Base-by-base conservation (phyloP, 768 basidiomycete species). In the Mrakia blollopis region DNA sequence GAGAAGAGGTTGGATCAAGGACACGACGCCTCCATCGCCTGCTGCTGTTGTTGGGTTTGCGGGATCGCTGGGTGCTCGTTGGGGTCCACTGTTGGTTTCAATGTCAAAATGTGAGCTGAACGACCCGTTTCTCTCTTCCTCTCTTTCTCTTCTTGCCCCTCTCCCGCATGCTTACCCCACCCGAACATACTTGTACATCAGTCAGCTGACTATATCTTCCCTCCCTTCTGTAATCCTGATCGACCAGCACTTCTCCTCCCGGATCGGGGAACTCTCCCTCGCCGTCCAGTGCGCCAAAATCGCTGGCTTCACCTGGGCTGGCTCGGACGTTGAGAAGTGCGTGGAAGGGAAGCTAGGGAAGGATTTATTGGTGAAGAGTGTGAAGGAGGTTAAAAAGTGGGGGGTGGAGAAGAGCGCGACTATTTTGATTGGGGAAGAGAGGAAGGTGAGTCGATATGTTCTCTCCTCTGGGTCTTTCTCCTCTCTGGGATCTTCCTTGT, bases 401-500 rank as follows among this genome's bases (percentile, higher is more conserved):
- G 75, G 75, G 3, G 30, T 76, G 25, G 75, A 76, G 41, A 76
- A 76, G 75, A 60, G 52, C 8, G 75, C 75, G 28, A 76, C 75
- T 23, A 9, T 76, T 28, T 23, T 76, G 61, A 67, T 76, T 39
- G 75, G 75, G 11, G 60, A 75, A 39, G 35, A 70, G n/a, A 30
- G 60, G 30, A 60, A 71, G 54, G 75, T 76, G 28, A 41, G 75
- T 14, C 11, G 13, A 9, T 21, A 21, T 57, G 57, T 57, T 57
- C 57, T n/a, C 10, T 57, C 25, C 57, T 4, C 1, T 50, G 25
- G 3, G 11, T 44, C 50, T 54, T 35, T 35, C 32, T 7, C 25
- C 30, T 25, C 0, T 32, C 13, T 41, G 54, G 5, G 25, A n/a
- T 7, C 25, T 10, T 41, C 32, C 14, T n/a, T 37, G 63, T 23